A percentile compares a stretch with the other conserved stretches of the same genome.
Evolutionary conservation across 2,329 filamentous ascomycete species (phyloP).

Genomic region (Aspergillus novoparasiticus): DNA sequence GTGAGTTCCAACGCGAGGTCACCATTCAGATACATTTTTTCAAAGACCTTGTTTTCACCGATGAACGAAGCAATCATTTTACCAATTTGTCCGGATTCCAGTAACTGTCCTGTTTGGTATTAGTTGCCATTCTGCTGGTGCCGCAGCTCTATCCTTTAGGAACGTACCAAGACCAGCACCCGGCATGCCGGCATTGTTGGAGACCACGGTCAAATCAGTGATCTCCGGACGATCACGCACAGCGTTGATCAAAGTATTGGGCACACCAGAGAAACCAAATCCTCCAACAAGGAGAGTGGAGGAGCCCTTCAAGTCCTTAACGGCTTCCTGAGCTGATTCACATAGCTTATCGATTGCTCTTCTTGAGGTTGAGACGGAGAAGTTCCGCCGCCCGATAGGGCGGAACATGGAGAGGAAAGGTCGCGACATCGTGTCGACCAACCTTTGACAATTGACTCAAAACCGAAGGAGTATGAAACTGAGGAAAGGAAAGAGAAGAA

Average conservation of each 20-base stretch:
- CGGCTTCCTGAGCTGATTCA: constrained; percentile 68
- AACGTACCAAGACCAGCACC: constrained; percentile 68
- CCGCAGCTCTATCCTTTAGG: background rate
- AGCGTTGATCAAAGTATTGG: constrained; percentile 58
- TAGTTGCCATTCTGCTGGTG: background rate
- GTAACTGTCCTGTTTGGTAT: constrained; percentile 60
- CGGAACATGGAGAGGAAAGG: constrained; percentile 34
- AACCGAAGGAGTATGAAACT: background rate
- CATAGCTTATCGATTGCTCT: constrained; percentile 74
- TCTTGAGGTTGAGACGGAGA: constrained; percentile 66
- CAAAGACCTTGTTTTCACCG: constrained; percentile 82
- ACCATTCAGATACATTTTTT: constrained; percentile 82
- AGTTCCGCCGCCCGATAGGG: constrained; percentile 53
- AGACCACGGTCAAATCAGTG: constrained; percentile 71
- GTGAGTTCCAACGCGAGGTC: constrained; percentile 85
- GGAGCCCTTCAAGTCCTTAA: constrained; percentile 71
- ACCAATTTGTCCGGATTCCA: constrained; percentile 70
- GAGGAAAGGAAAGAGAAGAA: constrained; percentile 8
- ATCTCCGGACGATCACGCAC: constrained; percentile 62
- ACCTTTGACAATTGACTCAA: constrained; percentile 15
- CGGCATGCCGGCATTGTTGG: constrained; percentile 78
- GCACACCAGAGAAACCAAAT: constrained; percentile 72
- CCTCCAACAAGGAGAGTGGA: constrained; percentile 74
- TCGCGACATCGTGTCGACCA: constrained; percentile 29
- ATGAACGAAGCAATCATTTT: constrained; percentile 77